Percentiles rank a stretch among this genome's conserved stretches.
These are phyloP conservation scores for Diplosphaera chodatii DNA, from an alignment of 139 green algal genomes.

Conservation along the genomic window DNA sequence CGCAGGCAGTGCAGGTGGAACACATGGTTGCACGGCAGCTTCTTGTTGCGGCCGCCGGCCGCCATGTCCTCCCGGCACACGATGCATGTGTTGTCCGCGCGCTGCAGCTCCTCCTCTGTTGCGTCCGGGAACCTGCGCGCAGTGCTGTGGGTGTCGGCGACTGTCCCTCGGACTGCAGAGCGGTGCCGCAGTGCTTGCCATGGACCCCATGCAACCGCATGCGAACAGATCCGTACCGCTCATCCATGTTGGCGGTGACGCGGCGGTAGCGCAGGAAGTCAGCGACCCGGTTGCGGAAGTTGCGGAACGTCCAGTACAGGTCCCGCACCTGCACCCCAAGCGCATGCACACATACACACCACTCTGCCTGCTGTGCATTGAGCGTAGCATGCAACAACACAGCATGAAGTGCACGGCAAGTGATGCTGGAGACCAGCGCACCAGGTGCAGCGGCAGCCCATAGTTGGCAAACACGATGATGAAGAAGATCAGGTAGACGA, in stretches of 20 bases:
- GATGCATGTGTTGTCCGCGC: constrained; percentile 89
- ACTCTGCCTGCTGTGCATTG: too few species aligned
- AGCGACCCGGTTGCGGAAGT: constrained; percentile 81
- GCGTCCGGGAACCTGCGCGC: constrained; percentile 75
- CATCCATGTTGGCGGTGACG: constrained; percentile 86
- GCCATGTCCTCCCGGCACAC: constrained; percentile 95
- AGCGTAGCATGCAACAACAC: too few species aligned
- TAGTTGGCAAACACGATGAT: constrained; percentile 92
- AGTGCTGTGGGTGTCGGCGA: too few species aligned
- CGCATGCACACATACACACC: too few species aligned
- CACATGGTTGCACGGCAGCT: constrained; percentile 85
- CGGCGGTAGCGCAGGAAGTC: constrained; percentile 91
- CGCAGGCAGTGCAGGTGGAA: constrained; percentile 96
- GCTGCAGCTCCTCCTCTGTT: constrained; percentile 75
- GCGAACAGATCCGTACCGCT: constrained; percentile 28
- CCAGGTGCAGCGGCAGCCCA: constrained; percentile 91
- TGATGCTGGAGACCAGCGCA: constrained; percentile 21
- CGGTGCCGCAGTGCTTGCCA: too few species aligned
- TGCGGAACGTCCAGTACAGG: constrained; percentile 93
- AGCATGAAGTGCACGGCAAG: not conserved
- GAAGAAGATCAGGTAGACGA: constrained; percentile 96
- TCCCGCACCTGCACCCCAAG: constrained; percentile 80
- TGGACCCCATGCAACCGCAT: too few species aligned
- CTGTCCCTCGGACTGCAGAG: too few species aligned
- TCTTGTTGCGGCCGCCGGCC: constrained; percentile 67